A percentile compares a stretch with the other conserved stretches of the same genome.
Conservation (phyloP, 2,329 filamentous ascomycete genomes). For the Dryadomyces sulphureus region DNA sequence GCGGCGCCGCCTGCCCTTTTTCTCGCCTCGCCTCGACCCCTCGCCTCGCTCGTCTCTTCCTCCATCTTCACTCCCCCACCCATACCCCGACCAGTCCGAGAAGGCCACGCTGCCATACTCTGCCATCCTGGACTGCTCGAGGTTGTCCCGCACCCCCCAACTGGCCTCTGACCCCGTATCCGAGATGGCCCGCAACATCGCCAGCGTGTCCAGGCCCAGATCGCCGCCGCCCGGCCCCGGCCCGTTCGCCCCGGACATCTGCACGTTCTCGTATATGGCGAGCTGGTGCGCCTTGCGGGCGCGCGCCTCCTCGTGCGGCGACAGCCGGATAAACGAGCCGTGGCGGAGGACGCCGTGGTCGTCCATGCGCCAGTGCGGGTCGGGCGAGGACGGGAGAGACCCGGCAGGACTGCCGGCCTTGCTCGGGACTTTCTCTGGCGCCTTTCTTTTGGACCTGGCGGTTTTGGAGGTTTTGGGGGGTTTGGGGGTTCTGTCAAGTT, state of each 20-base stretch:
- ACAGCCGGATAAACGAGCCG: constrained; percentile 8
- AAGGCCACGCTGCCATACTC: not conserved
- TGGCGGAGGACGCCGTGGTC: constrained; percentile 2
- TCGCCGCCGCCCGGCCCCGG: no score
- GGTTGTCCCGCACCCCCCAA: no score
- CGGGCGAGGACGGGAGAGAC: no score
- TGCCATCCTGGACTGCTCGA: not conserved
- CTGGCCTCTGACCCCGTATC: not conserved
- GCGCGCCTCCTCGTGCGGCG: constrained; percentile 1
- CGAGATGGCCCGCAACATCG: not conserved
- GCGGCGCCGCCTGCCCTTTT: no score
- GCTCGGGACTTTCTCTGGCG: not conserved
- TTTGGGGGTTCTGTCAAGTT: no score
- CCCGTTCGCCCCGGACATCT: not conserved
- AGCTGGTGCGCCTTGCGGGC: no score
- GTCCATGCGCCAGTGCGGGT: constrained; percentile 1
- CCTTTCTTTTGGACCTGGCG: not conserved
- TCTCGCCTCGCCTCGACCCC: no score
- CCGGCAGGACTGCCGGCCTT: no score
- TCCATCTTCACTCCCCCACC: no score
- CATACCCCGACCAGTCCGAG: no score
- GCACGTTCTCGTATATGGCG: not conserved
- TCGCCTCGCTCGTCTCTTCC: no score
- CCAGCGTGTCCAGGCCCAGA: not conserved
- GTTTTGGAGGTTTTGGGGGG: not conserved